phyloP scores from a whole-genome alignment of 495 filamentous ascomycete genomes.

The Penicillium salamii region DNA sequence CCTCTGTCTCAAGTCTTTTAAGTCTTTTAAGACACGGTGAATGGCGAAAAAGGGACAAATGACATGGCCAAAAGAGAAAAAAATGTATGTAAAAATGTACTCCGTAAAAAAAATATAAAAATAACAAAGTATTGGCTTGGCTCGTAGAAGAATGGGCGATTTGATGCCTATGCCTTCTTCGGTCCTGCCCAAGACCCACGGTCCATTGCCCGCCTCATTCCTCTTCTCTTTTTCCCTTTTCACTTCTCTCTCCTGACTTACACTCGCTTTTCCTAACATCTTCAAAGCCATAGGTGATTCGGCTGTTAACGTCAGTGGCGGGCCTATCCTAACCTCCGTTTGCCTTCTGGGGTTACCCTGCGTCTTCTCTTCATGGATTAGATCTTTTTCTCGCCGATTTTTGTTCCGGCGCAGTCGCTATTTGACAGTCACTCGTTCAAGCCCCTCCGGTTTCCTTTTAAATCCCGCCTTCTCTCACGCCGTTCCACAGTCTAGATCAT shows the following conservation, averaged over 20 bases:
- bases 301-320: slow-evolving; percentile 9
- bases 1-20: background rate
- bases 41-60: too few relatives aligned
- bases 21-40: too few relatives aligned
- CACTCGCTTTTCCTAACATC: background rate
- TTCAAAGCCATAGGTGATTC: slow-evolving; percentile 2
- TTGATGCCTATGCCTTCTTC: background rate
- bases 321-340: slow-evolving; percentile 3
- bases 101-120: background rate
- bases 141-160: background rate
- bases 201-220: slow-evolving; percentile 1
- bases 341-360: background rate
- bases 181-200: slow-evolving; percentile 8
- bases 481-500: slow-evolving; percentile 9
- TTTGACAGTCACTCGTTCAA: slow-evolving; percentile 6
- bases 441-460: slow-evolving; percentile 1
- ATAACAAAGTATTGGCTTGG: background rate
- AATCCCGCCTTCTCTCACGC: background rate
- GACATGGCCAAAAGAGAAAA: too few relatives aligned
- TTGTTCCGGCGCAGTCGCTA: background rate
- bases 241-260: background rate
- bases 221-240: slow-evolving; percentile 1
- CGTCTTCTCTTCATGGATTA: background rate
- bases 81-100: too few relatives aligned
- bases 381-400: background rate